A percentile compares a stretch with the other conserved stretches of the same genome.
Evolutionary conservation across 2,329 filamentous ascomycete species (phyloP).

Genomic region (Curvularia spicifera): DNA sequence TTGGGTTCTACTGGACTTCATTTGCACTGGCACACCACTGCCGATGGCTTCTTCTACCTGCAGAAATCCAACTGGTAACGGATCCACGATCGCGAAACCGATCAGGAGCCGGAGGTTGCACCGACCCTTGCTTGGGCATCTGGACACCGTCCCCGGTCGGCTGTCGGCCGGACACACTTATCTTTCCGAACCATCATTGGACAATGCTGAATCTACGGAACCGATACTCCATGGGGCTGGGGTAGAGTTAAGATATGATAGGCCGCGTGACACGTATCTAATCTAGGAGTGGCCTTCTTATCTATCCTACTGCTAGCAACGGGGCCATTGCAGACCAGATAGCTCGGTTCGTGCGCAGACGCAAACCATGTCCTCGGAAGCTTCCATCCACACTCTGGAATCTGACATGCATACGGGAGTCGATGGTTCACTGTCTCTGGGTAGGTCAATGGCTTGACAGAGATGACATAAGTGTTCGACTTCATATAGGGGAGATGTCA

Average conservation of each 20-base stretch:
- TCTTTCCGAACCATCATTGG: background rate
- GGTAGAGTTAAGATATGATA: background rate
- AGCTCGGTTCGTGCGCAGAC: background rate
- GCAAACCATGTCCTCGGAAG: background rate
- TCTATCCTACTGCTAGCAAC: background rate
- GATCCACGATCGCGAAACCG: background rate
- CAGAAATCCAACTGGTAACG: background rate
- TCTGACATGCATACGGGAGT: background rate
- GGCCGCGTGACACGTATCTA: background rate
- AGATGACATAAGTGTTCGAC: background rate
- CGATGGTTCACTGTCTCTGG: background rate
- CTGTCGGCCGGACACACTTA: background rate
- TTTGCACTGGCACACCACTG: background rate
- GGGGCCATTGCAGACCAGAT: background rate
- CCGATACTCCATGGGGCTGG: background rate
- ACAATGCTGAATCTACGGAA: background rate
- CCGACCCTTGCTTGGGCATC: background rate
- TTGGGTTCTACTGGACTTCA: background rate
- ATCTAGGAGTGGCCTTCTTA: background rate
- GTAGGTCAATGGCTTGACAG: too few species aligned
- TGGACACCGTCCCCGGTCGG: background rate
- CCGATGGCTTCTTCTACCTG: background rate
- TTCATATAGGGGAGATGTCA: background rate
- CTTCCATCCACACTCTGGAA: background rate
- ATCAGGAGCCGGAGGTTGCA: background rate